Evolutionary conservation across 2,329 filamentous ascomycete species (phyloP).

Genomic region (Pezicula neosporulosa): DNA sequence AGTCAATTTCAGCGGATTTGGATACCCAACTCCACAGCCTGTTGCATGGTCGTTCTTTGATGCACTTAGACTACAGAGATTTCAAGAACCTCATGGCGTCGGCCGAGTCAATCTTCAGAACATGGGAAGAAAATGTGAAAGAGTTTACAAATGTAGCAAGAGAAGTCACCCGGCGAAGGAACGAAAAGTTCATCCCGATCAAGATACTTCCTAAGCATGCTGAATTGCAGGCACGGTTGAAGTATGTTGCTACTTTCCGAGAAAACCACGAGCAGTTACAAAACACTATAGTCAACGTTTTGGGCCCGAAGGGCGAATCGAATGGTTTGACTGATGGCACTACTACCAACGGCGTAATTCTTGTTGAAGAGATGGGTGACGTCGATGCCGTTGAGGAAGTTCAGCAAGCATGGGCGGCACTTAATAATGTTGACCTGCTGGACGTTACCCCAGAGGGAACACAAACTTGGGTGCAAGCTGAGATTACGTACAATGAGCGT

Average conservation of each 20-base stretch:
- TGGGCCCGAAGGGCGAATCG: constrained; percentile 68
- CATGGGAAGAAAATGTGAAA: constrained; percentile 95
- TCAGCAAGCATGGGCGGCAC: constrained; percentile 85
- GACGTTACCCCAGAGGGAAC: constrained; percentile 91
- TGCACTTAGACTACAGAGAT: constrained; percentile 88
- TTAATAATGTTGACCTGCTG: constrained; percentile 92
- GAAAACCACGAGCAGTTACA: constrained; percentile 98
- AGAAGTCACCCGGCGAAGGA: constrained; percentile 87
- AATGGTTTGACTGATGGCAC: constrained; percentile 49
- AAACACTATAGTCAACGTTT: constrained; percentile 93
- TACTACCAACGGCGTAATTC: constrained; percentile 57
- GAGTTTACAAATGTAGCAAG: constrained; percentile 97
- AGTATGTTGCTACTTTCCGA: constrained; percentile 91
- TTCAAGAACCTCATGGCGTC: constrained; percentile 83
- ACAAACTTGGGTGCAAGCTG: constrained; percentile 86
- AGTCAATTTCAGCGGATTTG: constrained; percentile 92
- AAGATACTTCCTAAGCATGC: constrained; percentile 88
- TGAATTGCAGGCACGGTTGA: constrained; percentile 84
- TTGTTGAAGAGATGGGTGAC: constrained; percentile 93
- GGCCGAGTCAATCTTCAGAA: constrained; percentile 80
- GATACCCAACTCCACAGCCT: constrained; percentile 82
- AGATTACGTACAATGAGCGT: constrained; percentile 95
- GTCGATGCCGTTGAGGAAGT: constrained; percentile 97
- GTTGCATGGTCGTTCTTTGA: constrained; percentile 80
- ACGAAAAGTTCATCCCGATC: constrained; percentile 98